Evolutionary conservation across 495 filamentous ascomycete species (phyloP).

Genomic region (Lasiosphaeris hirsuta): DNA sequence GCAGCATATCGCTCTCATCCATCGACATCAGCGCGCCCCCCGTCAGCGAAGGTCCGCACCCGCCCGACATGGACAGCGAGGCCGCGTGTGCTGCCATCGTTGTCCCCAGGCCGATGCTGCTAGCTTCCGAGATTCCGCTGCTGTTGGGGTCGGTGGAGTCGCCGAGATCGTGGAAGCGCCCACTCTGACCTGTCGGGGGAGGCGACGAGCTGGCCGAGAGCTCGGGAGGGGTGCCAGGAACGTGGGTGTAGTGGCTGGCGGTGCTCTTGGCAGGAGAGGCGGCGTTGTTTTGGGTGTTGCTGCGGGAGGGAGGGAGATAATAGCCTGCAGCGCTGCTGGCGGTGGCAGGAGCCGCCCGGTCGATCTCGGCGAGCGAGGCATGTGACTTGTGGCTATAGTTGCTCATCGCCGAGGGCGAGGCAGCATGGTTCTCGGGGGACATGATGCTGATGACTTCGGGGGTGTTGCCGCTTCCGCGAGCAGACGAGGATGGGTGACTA

Average conservation of each 20-base stretch:
- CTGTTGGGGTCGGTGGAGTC: slow-evolving; percentile 27
- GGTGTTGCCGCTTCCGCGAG: slow-evolving; percentile 9
- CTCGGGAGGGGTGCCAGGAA: slow-evolving; percentile 28
- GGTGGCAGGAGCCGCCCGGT: not conserved
- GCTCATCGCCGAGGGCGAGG: slow-evolving; percentile 36
- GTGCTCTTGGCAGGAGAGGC: slow-evolving; percentile 47
- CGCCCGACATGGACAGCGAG: not conserved
- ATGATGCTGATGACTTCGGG: slow-evolving; percentile 31
- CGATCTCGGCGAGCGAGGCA: not conserved
- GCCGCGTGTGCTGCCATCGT: slow-evolving; percentile 30
- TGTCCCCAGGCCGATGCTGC: slow-evolving; percentile 31
- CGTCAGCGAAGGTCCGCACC: not conserved
- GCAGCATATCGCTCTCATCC: slow-evolving; percentile 15
- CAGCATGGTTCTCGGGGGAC: slow-evolving; percentile 21
- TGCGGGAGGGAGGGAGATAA: slow-evolving; percentile 21
- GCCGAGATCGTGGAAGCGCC: slow-evolving; percentile 41
- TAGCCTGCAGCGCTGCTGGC: slow-evolving; percentile 21
- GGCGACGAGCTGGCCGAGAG: slow-evolving; percentile 47
- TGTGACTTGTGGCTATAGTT: slow-evolving; percentile 27
- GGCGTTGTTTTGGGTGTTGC: slow-evolving; percentile 21
- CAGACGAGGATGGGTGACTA: slow-evolving; percentile 18
- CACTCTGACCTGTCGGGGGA: slow-evolving; percentile 25
- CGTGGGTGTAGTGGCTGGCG: slow-evolving; percentile 29
- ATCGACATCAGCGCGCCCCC: not conserved
- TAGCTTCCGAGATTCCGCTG: slow-evolving; percentile 25